Base-by-base conservation (phyloP, 371 early-diverging fungal genomes). In the Dipsacomyces acuminosporus region DNA sequence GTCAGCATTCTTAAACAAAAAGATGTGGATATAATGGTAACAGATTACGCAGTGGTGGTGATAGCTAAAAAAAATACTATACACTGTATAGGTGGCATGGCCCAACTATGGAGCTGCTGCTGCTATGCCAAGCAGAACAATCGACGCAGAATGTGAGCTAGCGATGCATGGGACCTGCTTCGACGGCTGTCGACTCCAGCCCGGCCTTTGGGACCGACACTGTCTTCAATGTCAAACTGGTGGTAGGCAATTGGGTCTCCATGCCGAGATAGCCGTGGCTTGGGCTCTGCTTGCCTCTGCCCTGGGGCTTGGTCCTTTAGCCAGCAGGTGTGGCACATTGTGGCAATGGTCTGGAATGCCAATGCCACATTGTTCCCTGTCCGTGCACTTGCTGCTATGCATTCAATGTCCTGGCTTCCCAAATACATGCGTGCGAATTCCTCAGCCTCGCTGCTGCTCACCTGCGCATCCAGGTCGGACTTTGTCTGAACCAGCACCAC, bases 351-450 rank as follows among this genome's bases (percentile, higher is more conserved):
- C 23, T 42, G 50, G 42, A 67, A 67, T 14, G 57, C 63, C n/a
- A 17, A 18, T n/a, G 54, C 51, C 15, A 62, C 55, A 30, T 51
- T 47, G 14, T 30, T 36, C 11, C 69, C 69, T 0, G 63, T 67
- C 38, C 59, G 46, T 9, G 63, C 69, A 26, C 69, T 62, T 3
- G 63, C 30, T 20, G 53, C 48, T 13, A 67, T 42, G 19, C 53
- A 62, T 25, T 24, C 48, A 1, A 54, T 30, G 18, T 45, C 41
- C 8, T 25, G 22, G 40, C 18, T 17, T 7, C 35, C 47, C 52
- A 9, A 49, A 38, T 2, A 22, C 25, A 23, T 41, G 23, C 35
- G 19, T 43, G 25, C 59, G 58, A 11, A 20, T 13, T 46, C 51
- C 41, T 20, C 43, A 11, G 44, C 34, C 30, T 38, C 45, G 15